phyloP scores from a whole-genome alignment of 83 land plant species.

The Picea mariana region DNA sequence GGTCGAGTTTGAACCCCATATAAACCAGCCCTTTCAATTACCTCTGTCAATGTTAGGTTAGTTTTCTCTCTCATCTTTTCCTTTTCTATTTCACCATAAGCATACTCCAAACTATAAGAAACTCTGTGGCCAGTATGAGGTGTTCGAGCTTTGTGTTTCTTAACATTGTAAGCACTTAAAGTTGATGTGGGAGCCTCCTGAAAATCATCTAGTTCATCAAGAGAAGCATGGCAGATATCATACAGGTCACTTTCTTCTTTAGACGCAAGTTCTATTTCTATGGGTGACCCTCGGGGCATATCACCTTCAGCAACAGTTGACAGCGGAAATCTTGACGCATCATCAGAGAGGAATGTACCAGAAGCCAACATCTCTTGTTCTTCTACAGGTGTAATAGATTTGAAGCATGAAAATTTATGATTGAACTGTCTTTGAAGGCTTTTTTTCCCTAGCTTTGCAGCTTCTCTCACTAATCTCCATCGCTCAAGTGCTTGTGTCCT shows the following conservation, averaged over 20 bases:
- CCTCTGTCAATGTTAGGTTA: constrained; percentile 52
- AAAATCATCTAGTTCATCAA: constrained; percentile 39
- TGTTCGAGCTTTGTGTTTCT: constrained; percentile 33
- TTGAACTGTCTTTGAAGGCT: constrained; percentile 54
- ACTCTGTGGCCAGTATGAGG: constrained; percentile 35
- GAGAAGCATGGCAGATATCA: constrained; percentile 28
- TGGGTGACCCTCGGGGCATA: not conserved
- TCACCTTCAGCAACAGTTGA: constrained; percentile 12
- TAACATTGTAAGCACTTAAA: constrained; percentile 18
- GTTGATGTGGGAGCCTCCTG: constrained; percentile 30
- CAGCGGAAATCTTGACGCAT: constrained; percentile 20
- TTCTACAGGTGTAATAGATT: constrained; percentile 16
- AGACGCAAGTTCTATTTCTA: constrained; percentile 7
- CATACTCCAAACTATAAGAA: constrained; percentile 87
- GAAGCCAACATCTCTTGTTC: constrained; percentile 34
- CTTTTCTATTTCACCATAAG: constrained; percentile 90
- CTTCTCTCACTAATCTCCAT: constrained; percentile 77
- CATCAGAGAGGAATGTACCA: constrained; percentile 20
- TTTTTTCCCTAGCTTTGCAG: constrained; percentile 59
- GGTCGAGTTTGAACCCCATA: constrained; percentile 45
- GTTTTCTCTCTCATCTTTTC: constrained; percentile 72
- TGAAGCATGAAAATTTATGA: constrained; percentile 52
- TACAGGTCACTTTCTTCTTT: constrained; percentile 41
- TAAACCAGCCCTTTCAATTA: constrained; percentile 51
- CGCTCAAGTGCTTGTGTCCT: constrained; percentile 65